Evolutionary conservation across 192 early-diverging fungal genomes (phyloP).

Genomic region (Coemansia sp.): DNA sequence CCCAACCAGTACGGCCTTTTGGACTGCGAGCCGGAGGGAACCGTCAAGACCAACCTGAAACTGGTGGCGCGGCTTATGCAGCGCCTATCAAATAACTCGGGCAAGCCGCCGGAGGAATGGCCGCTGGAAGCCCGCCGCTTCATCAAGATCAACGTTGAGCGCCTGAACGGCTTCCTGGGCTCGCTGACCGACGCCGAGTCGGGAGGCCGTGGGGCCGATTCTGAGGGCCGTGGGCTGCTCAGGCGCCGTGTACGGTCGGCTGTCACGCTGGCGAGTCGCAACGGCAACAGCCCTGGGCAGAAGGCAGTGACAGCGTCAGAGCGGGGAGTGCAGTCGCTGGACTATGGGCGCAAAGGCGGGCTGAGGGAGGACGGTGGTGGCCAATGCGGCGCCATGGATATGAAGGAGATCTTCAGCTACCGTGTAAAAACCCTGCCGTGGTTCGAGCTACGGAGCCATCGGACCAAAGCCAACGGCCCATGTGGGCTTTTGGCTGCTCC

Average conservation of each 20-base stretch:
- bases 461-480: not conserved
- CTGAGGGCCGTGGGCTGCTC: not conserved
- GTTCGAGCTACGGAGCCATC: not conserved
- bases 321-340: too few species aligned
- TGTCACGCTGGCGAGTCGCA: not conserved
- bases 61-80: slow-evolving; percentile 37
- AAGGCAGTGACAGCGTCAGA: not conserved
- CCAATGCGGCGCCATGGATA: too few species aligned
- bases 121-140: slow-evolving; percentile 31
- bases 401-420: not conserved
- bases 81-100: slow-evolving; percentile 37
- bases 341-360: too few species aligned
- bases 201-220: not conserved
- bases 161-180: slow-evolving; percentile 23
- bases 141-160: slow-evolving; percentile 19
- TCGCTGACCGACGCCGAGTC: slow-evolving; percentile 13
- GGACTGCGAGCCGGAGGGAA: slow-evolving; percentile 4
- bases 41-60: slow-evolving; percentile 33
- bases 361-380: too few species aligned
- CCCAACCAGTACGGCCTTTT: slow-evolving; percentile 36
- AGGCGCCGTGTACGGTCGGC: slow-evolving; percentile 1
- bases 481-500: too few species aligned
- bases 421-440: not conserved
- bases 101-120: slow-evolving; percentile 34
- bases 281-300: slow-evolving; percentile 2